Percentiles rank a stretch among this genome's conserved stretches.
phyloP scores from a whole-genome alignment of 2,329 filamentous ascomycete genomes.

The Pleoardoris graminearum region DNA sequence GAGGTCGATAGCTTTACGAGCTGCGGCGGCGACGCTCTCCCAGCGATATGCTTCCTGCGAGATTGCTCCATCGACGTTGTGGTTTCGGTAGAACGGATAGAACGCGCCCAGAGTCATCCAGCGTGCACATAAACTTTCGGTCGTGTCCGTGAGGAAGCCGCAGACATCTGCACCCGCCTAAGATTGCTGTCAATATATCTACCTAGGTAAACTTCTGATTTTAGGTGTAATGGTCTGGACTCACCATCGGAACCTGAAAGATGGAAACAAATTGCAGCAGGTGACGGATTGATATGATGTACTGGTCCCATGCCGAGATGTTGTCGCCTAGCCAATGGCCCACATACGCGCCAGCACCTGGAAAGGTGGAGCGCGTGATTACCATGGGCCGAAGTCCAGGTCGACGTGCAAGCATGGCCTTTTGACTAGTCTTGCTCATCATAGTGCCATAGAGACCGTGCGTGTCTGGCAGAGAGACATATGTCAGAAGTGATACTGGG shows the following conservation, averaged over 20 bases:
- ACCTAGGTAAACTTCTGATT: neutral
- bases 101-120: conserved; percentile 75
- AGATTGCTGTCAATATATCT: neutral
- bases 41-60: conserved; percentile 61
- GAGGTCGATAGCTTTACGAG: conserved; percentile 68
- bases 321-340: conserved; percentile 65
- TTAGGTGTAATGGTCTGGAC: neutral
- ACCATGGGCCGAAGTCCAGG: conserved; percentile 68
- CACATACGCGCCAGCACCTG: conserved; percentile 66
- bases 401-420: conserved; percentile 71
- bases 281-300: conserved; percentile 46
- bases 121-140: conserved; percentile 69
- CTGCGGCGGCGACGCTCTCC: conserved; percentile 65
- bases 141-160: conserved; percentile 69
- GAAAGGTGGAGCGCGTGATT: conserved; percentile 77
- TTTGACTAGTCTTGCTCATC: conserved; percentile 69
- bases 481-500: neutral
- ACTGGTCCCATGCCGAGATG: conserved; percentile 49
- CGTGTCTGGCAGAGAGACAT: neutral
- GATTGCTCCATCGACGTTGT: conserved; percentile 66
- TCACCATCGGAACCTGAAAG: conserved; percentile 52
- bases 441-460: conserved; percentile 63
- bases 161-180: conserved; percentile 69
- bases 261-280: conserved; percentile 51
- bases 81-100: conserved; percentile 73